A percentile compares a stretch with the other conserved stretches of the same genome.
These are phyloP conservation scores for Solanum tacnaense DNA, from an alignment of 257 asterid species.

Conservation along the genomic window DNA sequence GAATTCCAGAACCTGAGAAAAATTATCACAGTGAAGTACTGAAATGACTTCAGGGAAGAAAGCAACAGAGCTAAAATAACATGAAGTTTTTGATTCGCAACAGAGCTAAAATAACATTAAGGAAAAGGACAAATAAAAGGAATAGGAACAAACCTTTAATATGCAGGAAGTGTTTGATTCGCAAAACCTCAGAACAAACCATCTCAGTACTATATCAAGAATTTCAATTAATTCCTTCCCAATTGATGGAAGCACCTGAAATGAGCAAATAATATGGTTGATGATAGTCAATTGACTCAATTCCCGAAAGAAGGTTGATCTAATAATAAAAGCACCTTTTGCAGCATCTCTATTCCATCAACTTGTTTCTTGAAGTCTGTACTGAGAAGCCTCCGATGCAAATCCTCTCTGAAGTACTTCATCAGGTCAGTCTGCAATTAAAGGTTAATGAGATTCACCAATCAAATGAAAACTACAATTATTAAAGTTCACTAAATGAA, in stretches of 20 bases:
- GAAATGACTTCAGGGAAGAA: not conserved
- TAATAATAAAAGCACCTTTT: constrained; percentile 49
- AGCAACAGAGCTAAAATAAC: not conserved
- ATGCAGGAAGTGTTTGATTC: constrained; percentile 93
- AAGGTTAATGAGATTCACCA: not conserved
- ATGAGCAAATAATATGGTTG: constrained; percentile 10
- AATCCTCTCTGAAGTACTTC: constrained; percentile 92
- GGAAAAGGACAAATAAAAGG: not conserved
- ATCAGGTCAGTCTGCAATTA: constrained; percentile 59
- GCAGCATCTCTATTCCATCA: constrained; percentile 98
- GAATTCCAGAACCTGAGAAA: constrained; percentile 84
- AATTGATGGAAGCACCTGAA: constrained; percentile 78
- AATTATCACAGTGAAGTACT: constrained; percentile 1
- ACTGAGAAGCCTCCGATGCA: constrained; percentile 79
- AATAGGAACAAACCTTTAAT: constrained; percentile 48
- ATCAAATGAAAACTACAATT: not conserved
- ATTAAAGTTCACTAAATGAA: not conserved
- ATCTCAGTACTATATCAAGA: constrained; percentile 73
- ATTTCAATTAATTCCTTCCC: constrained; percentile 76
- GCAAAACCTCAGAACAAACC: constrained; percentile 90
- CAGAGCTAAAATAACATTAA: not conserved
- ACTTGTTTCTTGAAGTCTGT: constrained; percentile 94
- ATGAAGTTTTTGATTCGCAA: not conserved
- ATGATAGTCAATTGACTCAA: not conserved
- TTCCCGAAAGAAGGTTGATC: not conserved